These are phyloP conservation scores for carrot (Daucus carota) DNA, from an alignment of 129 eudicot species.

Conservation along the genomic window DNA sequence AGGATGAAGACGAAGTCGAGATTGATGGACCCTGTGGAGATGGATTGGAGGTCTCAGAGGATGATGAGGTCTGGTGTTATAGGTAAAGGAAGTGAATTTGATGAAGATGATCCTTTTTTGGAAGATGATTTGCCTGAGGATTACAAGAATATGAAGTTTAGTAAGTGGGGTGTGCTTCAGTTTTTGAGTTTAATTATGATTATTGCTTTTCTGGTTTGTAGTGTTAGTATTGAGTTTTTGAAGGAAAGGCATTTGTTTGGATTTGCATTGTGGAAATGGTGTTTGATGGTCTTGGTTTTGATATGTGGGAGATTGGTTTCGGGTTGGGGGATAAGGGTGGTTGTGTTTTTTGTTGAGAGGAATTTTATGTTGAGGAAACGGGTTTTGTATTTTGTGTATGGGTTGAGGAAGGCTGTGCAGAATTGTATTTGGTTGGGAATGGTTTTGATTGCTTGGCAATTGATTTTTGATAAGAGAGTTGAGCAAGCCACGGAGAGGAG, in stretches of 20 bases:
- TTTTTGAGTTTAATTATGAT: slow-evolving; percentile 39
- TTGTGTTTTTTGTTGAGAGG: slow-evolving; percentile 52
- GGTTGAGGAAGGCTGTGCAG: slow-evolving; percentile 41
- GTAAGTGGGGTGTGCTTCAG: slow-evolving; percentile 40
- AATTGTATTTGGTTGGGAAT: slow-evolving; percentile 39
- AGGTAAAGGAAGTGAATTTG: slow-evolving; percentile 35
- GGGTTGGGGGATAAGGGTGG: slow-evolving; percentile 50
- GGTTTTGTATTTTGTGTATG: slow-evolving; percentile 58
- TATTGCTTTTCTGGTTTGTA: slow-evolving; percentile 41
- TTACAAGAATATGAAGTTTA: slow-evolving; percentile 51
- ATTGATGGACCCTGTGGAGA: slow-evolving; percentile 49
- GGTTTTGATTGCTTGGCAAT: slow-evolving; percentile 43
- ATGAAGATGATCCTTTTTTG: slow-evolving; percentile 47
- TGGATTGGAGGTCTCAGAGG: slow-evolving; percentile 21
- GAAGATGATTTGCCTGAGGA: slow-evolving; percentile 73
- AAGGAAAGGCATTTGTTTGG: slow-evolving; percentile 19
- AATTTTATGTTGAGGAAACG: slow-evolving; percentile 55
- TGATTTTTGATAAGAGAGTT: slow-evolving; percentile 31
- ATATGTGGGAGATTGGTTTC: slow-evolving; percentile 68
- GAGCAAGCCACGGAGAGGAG: slow-evolving; percentile 26
- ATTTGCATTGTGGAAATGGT: slow-evolving; percentile 67
- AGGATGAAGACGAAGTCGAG: slow-evolving; percentile 57
- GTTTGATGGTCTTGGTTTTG: slow-evolving; percentile 47
- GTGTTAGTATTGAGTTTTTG: slow-evolving; percentile 23
- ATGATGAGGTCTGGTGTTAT: slow-evolving; percentile 25